Conservation (phyloP, 306 rosid genomes). For the Dryas drummondii region DNA sequence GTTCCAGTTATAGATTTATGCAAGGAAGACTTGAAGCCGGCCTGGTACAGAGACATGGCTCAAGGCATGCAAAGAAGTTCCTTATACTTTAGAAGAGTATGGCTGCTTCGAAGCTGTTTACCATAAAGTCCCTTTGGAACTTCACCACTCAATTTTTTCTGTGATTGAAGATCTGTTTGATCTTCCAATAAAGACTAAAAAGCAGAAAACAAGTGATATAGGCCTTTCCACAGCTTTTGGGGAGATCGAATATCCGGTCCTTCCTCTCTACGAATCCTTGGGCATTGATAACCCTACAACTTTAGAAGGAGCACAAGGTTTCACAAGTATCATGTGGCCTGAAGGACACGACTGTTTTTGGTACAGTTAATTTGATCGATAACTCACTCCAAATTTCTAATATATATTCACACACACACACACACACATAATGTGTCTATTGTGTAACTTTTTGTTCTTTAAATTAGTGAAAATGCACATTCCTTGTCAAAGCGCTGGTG, state of each 20-base stretch:
- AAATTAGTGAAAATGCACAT: constrained; percentile 25
- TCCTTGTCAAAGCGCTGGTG: constrained; percentile 29
- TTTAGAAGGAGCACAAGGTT: constrained; percentile 20
- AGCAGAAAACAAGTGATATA: constrained; percentile 37
- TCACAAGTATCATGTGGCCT: constrained; percentile 45
- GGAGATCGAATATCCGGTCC: background rate
- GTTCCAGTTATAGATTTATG: constrained; percentile 48
- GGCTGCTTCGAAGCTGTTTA: constrained; percentile 53
- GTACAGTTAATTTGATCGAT: background rate
- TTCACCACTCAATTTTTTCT: constrained; percentile 11
- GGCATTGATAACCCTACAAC: constrained; percentile 35
- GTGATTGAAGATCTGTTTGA: constrained; percentile 44
- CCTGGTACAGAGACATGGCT: constrained; percentile 51
- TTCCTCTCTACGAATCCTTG: constrained; percentile 46
- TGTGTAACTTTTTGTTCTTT: background rate
- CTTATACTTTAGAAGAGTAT: constrained; percentile 49
- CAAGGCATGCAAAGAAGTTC: constrained; percentile 30
- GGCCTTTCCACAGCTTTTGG: constrained; percentile 26
- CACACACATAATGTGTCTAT: background rate
- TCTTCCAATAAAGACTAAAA: constrained; percentile 51
- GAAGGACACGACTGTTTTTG: constrained; percentile 26
- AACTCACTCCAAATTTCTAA: background rate
- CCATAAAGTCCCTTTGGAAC: background rate
- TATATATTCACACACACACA: background rate
- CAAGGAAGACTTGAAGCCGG: constrained; percentile 25